These are phyloP conservation scores for Trametes meyenii DNA, from an alignment of 768 basidiomycete genomes.

Conservation along the genomic window DNA sequence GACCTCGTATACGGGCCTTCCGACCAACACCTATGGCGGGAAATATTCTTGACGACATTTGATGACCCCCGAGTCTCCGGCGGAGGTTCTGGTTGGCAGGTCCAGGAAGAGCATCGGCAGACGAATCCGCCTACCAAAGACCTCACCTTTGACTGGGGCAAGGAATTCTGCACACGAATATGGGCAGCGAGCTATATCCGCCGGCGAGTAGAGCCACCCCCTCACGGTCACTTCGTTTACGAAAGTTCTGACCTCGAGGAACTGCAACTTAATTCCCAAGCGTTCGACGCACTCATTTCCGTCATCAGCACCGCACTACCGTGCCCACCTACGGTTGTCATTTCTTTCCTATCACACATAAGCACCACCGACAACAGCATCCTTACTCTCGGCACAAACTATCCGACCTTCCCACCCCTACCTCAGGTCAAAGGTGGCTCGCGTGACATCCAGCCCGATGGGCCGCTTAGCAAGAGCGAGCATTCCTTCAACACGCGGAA, in stretches of 20 bases:
- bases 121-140: neutral
- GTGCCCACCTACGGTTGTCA: slow-evolving; percentile 26
- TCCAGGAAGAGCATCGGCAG: neutral
- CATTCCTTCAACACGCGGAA: slow-evolving; percentile 33
- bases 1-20: slow-evolving; percentile 35
- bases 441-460: slow-evolving; percentile 7
- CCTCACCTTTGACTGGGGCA: slow-evolving; percentile 29
- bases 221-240: neutral
- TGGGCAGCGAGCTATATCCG: slow-evolving; percentile 31
- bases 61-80: slow-evolving; percentile 37
- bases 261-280: slow-evolving; percentile 13
- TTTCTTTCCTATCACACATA: slow-evolving; percentile 12
- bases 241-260: neutral
- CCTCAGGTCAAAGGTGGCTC: slow-evolving; percentile 31
- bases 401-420: slow-evolving; percentile 37
- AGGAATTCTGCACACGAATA: slow-evolving; percentile 29
- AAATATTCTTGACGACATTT: slow-evolving; percentile 40
- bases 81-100: slow-evolving; percentile 13
- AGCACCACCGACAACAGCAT: neutral
- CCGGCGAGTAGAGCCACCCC: slow-evolving; percentile 8
- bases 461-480: neutral
- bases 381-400: neutral
- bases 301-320: slow-evolving; percentile 40
- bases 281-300: slow-evolving; percentile 37
- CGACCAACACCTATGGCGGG: slow-evolving; percentile 42